Conservation (phyloP, 495 filamentous ascomycete species). For the Usnea hakonensis region DNA sequence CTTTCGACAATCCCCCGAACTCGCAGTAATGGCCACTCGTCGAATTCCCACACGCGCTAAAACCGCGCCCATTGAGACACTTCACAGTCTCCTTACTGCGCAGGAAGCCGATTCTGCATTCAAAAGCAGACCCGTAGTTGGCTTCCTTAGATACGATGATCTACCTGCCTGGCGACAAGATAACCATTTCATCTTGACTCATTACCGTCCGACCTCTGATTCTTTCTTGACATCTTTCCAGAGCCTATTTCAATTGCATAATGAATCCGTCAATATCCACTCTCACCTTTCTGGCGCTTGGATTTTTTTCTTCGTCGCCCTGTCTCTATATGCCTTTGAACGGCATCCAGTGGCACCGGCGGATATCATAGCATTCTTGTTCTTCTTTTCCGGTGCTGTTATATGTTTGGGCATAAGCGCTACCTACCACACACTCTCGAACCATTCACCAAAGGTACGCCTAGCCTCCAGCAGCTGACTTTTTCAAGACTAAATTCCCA, state of each 20-base stretch:
- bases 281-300: slow-evolving; percentile 67
- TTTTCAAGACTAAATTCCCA: neutral
- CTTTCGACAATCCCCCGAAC: no score
- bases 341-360: slow-evolving; percentile 15
- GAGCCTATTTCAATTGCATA: slow-evolving; percentile 71
- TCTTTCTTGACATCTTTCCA: slow-evolving; percentile 57
- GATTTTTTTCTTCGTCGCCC: slow-evolving; percentile 34
- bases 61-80: slow-evolving; percentile 15
- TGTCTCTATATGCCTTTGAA: slow-evolving; percentile 18
- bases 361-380: slow-evolving; percentile 31
- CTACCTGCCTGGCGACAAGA: slow-evolving; percentile 65
- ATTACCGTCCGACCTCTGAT: slow-evolving; percentile 62
- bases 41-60: slow-evolving; percentile 13
- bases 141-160: slow-evolving; percentile 52
- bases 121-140: slow-evolving; percentile 1
- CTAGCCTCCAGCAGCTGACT: neutral
- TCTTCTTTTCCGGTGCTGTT: slow-evolving; percentile 43
- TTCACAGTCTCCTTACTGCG: slow-evolving; percentile 17
- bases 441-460: slow-evolving; percentile 37
- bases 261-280: slow-evolving; percentile 94
- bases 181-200: slow-evolving; percentile 65
- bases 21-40: slow-evolving; percentile 7
- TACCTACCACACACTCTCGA: slow-evolving; percentile 43
- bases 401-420: slow-evolving; percentile 31
- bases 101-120: slow-evolving; percentile 14